Conservation (phyloP, 768 basidiomycete species). For the Amanita pallidorosea region DNA sequence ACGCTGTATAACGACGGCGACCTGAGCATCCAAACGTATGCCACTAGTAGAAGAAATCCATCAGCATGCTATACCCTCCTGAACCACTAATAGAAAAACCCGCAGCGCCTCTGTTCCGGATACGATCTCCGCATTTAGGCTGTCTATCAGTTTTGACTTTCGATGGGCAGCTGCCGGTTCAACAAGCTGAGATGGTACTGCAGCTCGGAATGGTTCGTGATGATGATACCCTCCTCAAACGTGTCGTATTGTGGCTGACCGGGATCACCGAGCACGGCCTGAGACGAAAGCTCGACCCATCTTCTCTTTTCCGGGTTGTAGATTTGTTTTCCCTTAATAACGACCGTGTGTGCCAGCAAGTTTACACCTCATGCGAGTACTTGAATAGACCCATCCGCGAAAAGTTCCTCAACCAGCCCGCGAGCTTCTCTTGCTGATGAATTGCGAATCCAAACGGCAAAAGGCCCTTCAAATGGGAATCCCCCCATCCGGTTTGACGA, state of each 20-base stretch:
- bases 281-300: constrained; percentile 91
- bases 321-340: constrained; percentile 99
- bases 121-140: constrained; percentile 97
- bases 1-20: constrained; percentile 83
- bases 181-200: constrained; percentile 93
- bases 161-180: constrained; percentile 97
- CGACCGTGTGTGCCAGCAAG: constrained; percentile 92
- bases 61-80: not conserved
- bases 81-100: constrained; percentile 17
- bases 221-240: constrained; percentile 95
- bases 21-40: constrained; percentile 90
- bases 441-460: constrained; percentile 96
- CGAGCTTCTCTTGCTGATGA: constrained; percentile 90
- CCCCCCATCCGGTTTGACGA: constrained; percentile 90
- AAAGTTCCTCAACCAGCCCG: constrained; percentile 85
- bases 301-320: constrained; percentile 98
- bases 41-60: constrained; percentile 27
- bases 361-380: constrained; percentile 99
- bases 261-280: constrained; percentile 97
- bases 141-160: constrained; percentile 93
- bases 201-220: constrained; percentile 93
- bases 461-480: constrained; percentile 75
- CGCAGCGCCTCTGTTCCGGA: constrained; percentile 90
- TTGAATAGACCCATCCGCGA: constrained; percentile 84
- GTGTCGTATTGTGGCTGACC: constrained; percentile 97